Percentiles rank a stretch among this genome's conserved stretches.
phyloP scores from a whole-genome alignment of 371 early-diverging fungal species.

The Syncephalastrum contaminatum region DNA sequence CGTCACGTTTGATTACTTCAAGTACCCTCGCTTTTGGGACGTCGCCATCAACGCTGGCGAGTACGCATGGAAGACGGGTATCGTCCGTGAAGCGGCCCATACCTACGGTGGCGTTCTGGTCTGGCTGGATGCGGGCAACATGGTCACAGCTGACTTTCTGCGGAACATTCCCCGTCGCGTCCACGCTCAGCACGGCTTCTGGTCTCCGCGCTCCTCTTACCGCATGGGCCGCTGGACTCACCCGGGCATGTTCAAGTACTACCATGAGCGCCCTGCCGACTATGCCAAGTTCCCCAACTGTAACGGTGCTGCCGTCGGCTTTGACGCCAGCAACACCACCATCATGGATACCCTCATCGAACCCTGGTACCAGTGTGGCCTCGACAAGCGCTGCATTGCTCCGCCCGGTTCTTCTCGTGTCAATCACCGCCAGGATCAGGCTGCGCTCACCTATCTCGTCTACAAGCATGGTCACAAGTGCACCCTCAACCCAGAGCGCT shows the following conservation, averaged over 20 bases:
- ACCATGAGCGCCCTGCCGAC: conserved; percentile 31
- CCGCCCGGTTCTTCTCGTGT: conserved; percentile 58
- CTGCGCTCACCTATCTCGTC: conserved; percentile 58
- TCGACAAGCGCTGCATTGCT: conserved; percentile 59
- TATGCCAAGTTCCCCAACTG: conserved; percentile 57
- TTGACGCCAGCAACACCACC: conserved; percentile 50
- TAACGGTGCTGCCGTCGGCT: conserved; percentile 63
- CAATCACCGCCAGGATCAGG: conserved; percentile 71
- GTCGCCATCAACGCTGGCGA: conserved; percentile 58
- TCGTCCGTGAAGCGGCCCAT: conserved; percentile 54
- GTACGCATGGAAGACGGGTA: conserved; percentile 70
- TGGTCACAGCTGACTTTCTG: conserved; percentile 55
- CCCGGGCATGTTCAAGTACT: conserved; percentile 58
- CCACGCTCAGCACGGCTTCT: conserved; percentile 44
- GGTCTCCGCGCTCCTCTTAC: conserved; percentile 58
- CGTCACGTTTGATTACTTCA: conserved; percentile 48
- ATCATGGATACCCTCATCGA: conserved; percentile 48
- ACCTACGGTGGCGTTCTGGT: conserved; percentile 50
- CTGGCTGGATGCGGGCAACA: conserved; percentile 66
- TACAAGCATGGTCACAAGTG: conserved; percentile 42
- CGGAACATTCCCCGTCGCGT: conserved; percentile 43
- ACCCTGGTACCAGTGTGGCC: conserved; percentile 59
- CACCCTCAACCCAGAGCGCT: conserved; percentile 22
- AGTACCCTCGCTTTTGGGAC: conserved; percentile 66
- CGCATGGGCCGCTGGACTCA: conserved; percentile 58